Base-by-base conservation (phyloP, 257 asterid genomes). In the Echites panduratus region DNA sequence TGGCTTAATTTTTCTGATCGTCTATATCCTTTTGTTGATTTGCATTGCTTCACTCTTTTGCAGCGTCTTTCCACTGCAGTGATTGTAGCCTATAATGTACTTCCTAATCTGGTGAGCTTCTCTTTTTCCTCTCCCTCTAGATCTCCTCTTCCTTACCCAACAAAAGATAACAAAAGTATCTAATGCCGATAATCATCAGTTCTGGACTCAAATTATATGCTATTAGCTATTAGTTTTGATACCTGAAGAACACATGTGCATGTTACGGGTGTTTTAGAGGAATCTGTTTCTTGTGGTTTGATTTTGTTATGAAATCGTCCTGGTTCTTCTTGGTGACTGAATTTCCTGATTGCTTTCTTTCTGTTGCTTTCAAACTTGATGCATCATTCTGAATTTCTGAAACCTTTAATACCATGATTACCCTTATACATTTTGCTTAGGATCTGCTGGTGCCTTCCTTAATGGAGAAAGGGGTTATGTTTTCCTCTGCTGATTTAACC, bases 31-130 rank as follows among this genome's bases (percentile, higher is more conserved):
- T 35, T 57, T 24, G 71, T 67, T 52, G 49, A 73, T 79, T 19
- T 11, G 4, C 38, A 43, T 32, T 50, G 54, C 17, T 68, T 70
- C 61, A 38, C 74, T 66, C 48, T 45, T 66, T 76, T 61, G 73
- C 75, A 92, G 98, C 79, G 81, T 59, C 85, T 92, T 72, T 89
- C 96, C 70, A 79, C 82, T 71, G 90, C 89, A 67, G 92, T 87
- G 49, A 83, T 92, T 81, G 96, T 90, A 84, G 96, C 97, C 48
- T 92, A 90, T 85, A 90, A 92, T 84, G 83, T 87, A 70, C 81
- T 92, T 82, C 98, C 97, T 17, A 83, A 84, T 83, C 80, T 92
- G 96, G 98, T 92, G 82, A 85, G 84, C 22, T 27, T 66, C 32
- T 27, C 9, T 56, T 20, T 1, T 0, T 9, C 10, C 24, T 45